Percentiles rank a stretch among this genome's conserved stretches.
phyloP scores from a whole-genome alignment of 257 asterid genomes.

The Agastache rugosa region DNA sequence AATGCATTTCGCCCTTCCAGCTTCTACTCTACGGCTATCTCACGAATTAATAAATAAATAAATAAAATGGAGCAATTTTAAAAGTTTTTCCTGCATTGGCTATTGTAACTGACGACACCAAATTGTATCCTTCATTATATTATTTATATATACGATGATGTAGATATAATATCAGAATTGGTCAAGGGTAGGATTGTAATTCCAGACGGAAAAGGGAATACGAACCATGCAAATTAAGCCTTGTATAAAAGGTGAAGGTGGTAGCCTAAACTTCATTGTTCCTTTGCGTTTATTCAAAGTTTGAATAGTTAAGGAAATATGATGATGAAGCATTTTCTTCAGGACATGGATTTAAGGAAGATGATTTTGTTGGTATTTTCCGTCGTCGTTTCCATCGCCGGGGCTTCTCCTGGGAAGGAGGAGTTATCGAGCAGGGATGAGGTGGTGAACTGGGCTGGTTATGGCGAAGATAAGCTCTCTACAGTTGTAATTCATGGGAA shows the following conservation, averaged over 20 bases:
- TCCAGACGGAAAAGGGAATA: constrained; percentile 20
- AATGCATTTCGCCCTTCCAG: constrained; percentile 49
- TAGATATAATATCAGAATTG: background rate
- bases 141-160: background rate
- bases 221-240: constrained; percentile 45
- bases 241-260: constrained; percentile 33
- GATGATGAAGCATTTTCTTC: constrained; percentile 21
- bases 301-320: background rate
- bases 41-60: background rate
- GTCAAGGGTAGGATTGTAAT: constrained; percentile 46
- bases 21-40: constrained; percentile 40
- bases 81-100: constrained; percentile 11
- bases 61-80: background rate
- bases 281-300: constrained; percentile 50
- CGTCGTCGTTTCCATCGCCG: constrained; percentile 7
- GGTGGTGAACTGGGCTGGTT: constrained; percentile 50
- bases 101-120: background rate
- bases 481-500: constrained; percentile 63
- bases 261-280: constrained; percentile 55
- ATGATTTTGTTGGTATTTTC: constrained; percentile 28
- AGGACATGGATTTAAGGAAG: constrained; percentile 28
- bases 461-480: constrained; percentile 67
- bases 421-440: constrained; percentile 35
- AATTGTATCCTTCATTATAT: background rate
- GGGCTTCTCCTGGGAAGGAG: constrained; percentile 19